These are phyloP conservation scores for Boletus pseudo-olivaceus DNA, from an alignment of 768 basidiomycete genomes.

Conservation along the genomic window DNA sequence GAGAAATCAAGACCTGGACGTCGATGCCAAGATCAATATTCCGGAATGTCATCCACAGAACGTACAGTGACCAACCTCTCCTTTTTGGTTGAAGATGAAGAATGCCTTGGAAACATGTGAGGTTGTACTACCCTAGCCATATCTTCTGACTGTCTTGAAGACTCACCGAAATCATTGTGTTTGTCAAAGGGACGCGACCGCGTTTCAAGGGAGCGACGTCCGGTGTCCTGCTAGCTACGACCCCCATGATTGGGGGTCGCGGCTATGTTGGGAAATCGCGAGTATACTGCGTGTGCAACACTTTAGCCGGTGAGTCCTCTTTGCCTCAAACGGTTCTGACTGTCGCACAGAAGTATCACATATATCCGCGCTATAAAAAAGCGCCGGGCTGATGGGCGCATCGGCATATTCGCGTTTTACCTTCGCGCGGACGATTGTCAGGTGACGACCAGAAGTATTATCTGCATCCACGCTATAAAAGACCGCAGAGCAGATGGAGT, in stretches of 20 bases:
- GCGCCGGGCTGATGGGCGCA: no score
- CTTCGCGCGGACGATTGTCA: no score
- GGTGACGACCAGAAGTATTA: neutral
- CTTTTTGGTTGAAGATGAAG: constrained; percentile 99
- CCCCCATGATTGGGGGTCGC: constrained; percentile 10
- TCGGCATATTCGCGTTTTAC: no score
- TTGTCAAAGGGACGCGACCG: constrained; percentile 3
- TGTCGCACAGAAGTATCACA: no score
- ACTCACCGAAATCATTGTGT: constrained; percentile 48
- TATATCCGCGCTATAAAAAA: no score
- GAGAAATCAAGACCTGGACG: constrained; percentile 85
- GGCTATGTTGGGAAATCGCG: neutral
- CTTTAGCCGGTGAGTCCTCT: no score
- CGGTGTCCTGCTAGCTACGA: neutral
- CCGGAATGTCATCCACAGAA: neutral
- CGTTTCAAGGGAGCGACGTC: neutral
- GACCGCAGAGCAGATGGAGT: neutral
- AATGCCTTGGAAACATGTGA: constrained; percentile 64
- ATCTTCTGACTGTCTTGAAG: neutral
- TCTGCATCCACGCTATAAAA: neutral
- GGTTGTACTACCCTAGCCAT: neutral
- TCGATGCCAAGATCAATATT: constrained; percentile 6
- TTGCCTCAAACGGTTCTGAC: no score
- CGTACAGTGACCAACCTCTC: constrained; percentile 67
- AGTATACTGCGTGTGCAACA: no score